Conservation (phyloP, 129 eudicot species). For the Arctium minus region DNA sequence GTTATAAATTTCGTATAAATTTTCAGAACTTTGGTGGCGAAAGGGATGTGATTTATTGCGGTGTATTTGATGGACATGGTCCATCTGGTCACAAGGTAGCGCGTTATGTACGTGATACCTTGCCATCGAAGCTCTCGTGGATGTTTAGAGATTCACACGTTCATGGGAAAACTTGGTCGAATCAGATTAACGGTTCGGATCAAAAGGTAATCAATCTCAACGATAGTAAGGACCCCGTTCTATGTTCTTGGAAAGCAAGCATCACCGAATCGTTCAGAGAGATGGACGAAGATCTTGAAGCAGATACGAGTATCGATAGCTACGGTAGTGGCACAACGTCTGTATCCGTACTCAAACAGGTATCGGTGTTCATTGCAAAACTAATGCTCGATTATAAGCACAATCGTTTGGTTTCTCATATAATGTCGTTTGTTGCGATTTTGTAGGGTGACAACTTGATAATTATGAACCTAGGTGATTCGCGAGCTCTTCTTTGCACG, state of each 20-base stretch:
- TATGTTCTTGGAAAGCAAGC: constrained; percentile 37
- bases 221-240: constrained; percentile 31
- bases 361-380: not conserved
- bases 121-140: constrained; percentile 50
- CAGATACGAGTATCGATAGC: constrained; percentile 44
- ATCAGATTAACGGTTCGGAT: not conserved
- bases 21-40: constrained; percentile 58
- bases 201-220: not conserved
- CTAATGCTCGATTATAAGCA: not conserved
- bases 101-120: constrained; percentile 37
- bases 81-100: constrained; percentile 78
- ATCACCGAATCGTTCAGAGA: constrained; percentile 40
- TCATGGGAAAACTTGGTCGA: not conserved
- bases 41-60: constrained; percentile 47
- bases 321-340: constrained; percentile 79
- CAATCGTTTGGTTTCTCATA: not conserved
- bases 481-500: constrained; percentile 73
- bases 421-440: not conserved
- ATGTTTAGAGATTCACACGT: constrained; percentile 14
- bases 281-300: constrained; percentile 63
- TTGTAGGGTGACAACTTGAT: constrained; percentile 53
- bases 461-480: constrained; percentile 68
- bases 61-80: constrained; percentile 85
- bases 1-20: not conserved
- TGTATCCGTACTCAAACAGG: constrained; percentile 58